phyloP scores from a whole-genome alignment of 805 yeast species.

The Grigorovia transvaalensis region DNA sequence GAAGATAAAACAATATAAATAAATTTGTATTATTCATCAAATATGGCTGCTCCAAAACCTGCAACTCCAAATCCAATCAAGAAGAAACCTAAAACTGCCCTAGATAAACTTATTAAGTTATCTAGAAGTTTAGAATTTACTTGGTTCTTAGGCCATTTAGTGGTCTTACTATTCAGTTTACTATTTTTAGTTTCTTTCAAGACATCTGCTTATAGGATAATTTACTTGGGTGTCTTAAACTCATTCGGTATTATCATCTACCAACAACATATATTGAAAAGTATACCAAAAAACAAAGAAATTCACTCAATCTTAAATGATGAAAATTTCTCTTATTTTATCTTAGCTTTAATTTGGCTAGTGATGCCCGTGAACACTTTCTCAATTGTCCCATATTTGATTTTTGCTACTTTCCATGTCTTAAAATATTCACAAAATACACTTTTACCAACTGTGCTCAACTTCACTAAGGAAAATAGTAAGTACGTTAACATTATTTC shows the following conservation, averaged over 20 bases:
- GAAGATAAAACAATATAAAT: too few relatives aligned
- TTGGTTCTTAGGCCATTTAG: slow-evolving; percentile 63
- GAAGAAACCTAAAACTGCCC: background rate
- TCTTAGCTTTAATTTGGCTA: slow-evolving; percentile 45
- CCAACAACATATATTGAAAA: slow-evolving; percentile 38
- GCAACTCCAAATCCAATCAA: background rate
- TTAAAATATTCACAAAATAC: slow-evolving; percentile 57
- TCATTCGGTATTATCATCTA: slow-evolving; percentile 69
- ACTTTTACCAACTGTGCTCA: slow-evolving; percentile 50
- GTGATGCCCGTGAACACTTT: slow-evolving; percentile 49
- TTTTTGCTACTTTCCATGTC: slow-evolving; percentile 76
- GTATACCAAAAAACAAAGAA: slow-evolving; percentile 8
- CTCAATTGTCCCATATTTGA: slow-evolving; percentile 60
- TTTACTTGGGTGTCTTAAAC: slow-evolving; percentile 53
- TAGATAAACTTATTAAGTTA: slow-evolving; percentile 10
- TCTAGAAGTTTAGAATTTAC: slow-evolving; percentile 51
- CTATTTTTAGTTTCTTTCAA: slow-evolving; percentile 29
- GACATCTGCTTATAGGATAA: slow-evolving; percentile 42
- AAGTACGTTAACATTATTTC: slow-evolving; percentile 24
- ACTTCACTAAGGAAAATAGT: slow-evolving; percentile 24
- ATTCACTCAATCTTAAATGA: slow-evolving; percentile 33
- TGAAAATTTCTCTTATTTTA: slow-evolving; percentile 67
- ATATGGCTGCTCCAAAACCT: background rate
- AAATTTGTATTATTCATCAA: background rate
- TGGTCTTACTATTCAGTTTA: slow-evolving; percentile 33